Base-by-base conservation (phyloP, 2,329 filamentous ascomycete genomes). In the Xylaria sp. region DNA sequence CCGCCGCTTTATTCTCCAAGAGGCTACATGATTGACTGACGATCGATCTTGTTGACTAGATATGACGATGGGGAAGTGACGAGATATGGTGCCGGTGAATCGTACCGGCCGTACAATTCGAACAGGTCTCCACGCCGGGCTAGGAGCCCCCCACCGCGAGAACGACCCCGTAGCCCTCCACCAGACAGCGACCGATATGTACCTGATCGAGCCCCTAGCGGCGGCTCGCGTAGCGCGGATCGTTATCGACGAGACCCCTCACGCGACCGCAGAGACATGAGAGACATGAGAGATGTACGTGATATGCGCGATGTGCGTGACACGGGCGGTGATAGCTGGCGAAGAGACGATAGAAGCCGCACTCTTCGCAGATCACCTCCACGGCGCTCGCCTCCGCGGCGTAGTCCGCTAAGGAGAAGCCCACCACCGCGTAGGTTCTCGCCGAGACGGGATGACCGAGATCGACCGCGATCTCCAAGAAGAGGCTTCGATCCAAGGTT, bases 31-130 rank as follows among this genome's bases (percentile, higher is more conserved):
- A 53, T 35, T 31, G 21, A 12, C 28, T 57, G 28, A 63, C 43
- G 25, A 51, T 12, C 5, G 5, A 25, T 35, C 3, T 46, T 35
- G 4, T 45, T 31, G 4, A 1, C 15, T 38, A 87, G 84, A 72
- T 87, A 85, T 69, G 84, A 87, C 66, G 85, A 87, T 67, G 85
- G 85, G 46, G 85, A 87, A 75, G 85, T 87, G 57, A 83, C 86
- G 66, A 80, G 85, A 70, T 87, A 87, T 72, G 85, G 85, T 54
- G 85, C 85, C 12, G 85, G 85, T 61, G 85, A 87, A 74, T 87
- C 84, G 38, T 87, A 86, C 79, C 78, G 85, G 62, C 85, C 85
- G 11, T 87, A 83, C 61, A 85, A 85, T 53, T 75, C 81, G 57
- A 78, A 81, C 66, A 78, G 81, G 59, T 83, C 82, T 28, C 81